Evolutionary conservation across 345 rosid genomes (phyloP).

Genomic region (Eutrema yunnanense): DNA sequence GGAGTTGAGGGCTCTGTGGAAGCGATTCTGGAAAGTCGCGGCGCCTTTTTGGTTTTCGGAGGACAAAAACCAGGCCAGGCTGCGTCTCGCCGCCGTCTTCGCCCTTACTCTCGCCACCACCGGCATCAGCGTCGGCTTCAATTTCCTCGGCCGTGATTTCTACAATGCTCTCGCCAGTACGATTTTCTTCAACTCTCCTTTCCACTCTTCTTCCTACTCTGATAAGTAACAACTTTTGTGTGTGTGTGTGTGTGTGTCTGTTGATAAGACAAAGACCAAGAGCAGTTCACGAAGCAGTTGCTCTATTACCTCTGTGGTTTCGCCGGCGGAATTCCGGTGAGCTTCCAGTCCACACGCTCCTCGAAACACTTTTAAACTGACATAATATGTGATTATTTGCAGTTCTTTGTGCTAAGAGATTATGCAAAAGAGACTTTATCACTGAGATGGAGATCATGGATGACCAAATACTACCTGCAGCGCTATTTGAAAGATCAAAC

Average conservation of each 20-base stretch:
- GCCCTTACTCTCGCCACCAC: slow-evolving; percentile 89
- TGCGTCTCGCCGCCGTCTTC: slow-evolving; percentile 77
- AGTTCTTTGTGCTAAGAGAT: slow-evolving; percentile 92
- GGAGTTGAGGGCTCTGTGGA: slow-evolving; percentile 36
- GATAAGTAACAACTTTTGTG: not conserved
- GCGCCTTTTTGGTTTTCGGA: slow-evolving; percentile 89
- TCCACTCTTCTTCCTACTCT: not conserved
- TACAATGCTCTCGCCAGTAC: slow-evolving; percentile 87
- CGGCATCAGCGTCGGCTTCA: slow-evolving; percentile 93
- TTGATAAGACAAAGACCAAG: slow-evolving; percentile 73
- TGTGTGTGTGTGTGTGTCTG: not conserved
- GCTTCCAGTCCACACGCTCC: slow-evolving; percentile 25
- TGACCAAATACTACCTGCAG: slow-evolving; percentile 81
- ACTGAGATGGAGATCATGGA: slow-evolving; percentile 96
- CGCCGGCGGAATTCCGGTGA: slow-evolving; percentile 97
- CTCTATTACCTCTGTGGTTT: slow-evolving; percentile 79
- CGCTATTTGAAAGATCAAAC: slow-evolving; percentile 68
- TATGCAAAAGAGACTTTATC: slow-evolving; percentile 78
- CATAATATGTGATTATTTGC: slow-evolving; percentile 11
- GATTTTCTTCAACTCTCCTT: slow-evolving; percentile 4
- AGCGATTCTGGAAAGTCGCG: slow-evolving; percentile 86
- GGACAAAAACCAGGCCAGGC: slow-evolving; percentile 67
- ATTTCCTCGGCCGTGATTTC: slow-evolving; percentile 97
- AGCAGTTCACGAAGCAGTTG: slow-evolving; percentile 84
- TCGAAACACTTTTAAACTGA: not conserved